Evolutionary conservation across 495 filamentous ascomycete genomes (phyloP), one percentile per base, ranked within the genome.

Genomic region (Tuber microsphaerosporum): DNA sequence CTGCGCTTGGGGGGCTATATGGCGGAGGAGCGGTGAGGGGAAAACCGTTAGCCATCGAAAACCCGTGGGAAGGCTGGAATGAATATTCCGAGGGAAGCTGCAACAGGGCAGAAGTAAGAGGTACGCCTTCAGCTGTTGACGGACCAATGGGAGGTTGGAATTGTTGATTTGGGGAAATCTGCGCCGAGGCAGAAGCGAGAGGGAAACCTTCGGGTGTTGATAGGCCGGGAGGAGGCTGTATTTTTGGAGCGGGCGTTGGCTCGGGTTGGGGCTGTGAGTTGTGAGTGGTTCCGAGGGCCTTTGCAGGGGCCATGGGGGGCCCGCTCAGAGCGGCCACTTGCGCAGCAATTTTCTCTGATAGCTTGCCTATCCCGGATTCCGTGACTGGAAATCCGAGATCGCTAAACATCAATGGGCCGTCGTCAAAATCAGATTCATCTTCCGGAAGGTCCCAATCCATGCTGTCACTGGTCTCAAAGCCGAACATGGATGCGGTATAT

Each of bases 371-470:
- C 43, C 42, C 48, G 10, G 75, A 42, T 20, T 65, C 70, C 37
- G 73, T 46, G 26, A 19, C 43, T 8, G 70, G 74, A n/a, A 77
- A 73, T 48, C 51, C 22, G 31, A 17, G 12, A 71, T 39, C 73
- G 31, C 61, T 70, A 43, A 48, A 75, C 56, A 65, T 65, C 56
- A 65, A 65, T 16, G 56, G 56, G 56, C 56, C 56, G 8, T 77
- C 76, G 43, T 77, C 76, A 26, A 71, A 77, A 65, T 70, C 75
- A 61, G 70, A 76, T 77, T 70, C 72, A 44, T 77, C 76, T 48
- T 76, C 75, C 19, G 56, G 56, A 34, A 65, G 26, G 26, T 77
- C 76, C 75, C 75, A 77, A 42, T 73, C 75, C 56, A 76, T 75
- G 70, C 56, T 37, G 43, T 75, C 75, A n/a, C 61, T 46, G 39